Evolutionary conservation across 1,284 basidiomycete genomes (phyloP), one percentile per base, ranked within the genome.

Genomic region (Sporisorium reilianum): DNA sequence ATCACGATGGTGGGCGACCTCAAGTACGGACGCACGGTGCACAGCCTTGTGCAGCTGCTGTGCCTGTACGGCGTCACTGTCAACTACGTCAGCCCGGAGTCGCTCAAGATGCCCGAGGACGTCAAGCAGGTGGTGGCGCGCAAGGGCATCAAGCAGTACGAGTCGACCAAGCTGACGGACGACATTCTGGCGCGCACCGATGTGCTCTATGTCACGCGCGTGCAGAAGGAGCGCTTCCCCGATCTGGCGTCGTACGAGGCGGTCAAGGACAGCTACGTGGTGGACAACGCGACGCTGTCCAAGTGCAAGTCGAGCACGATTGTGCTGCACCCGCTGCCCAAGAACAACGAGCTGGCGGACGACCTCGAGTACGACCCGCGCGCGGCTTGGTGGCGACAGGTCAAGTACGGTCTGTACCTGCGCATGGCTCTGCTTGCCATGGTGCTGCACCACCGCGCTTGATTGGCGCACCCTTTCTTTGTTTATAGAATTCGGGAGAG

Each of bases 301-400:
- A 89, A 92, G 62, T 95, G 95, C 28, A 98, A 98, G 88, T 91
- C 94, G 77, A 92, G 93, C 60, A 94, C 96, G 89, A 97, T 98
- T 73, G 95, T 99, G 73, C 95, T 99, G 93, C 97, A 99, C 86
- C 97, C 97, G 18, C 87, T 99, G 48, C 97, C 97, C 20, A 87
- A 97, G 80, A 90, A 95, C 51, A 95, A 95, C 82, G 94, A 99
- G 91, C 96, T 99, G 79, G 95, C 97, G 84, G 93, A 95, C 7
- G 95, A 98, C 85, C 95, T 99, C 56, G 97, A 99, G 87, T 98
- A 97, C 81, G 96, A 99, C 85, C 92, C 90, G 14, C 90, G 92
- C 49, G 96, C 95, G 1, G 95, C 95, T 32, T 99, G 97, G 87
- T 97, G 98, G 91, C 90, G 97, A 52, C 95, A 98, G 85, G 97